Base-by-base conservation (phyloP, 441 rosid genomes). In the Pelargonium myrrhifolium region DNA sequence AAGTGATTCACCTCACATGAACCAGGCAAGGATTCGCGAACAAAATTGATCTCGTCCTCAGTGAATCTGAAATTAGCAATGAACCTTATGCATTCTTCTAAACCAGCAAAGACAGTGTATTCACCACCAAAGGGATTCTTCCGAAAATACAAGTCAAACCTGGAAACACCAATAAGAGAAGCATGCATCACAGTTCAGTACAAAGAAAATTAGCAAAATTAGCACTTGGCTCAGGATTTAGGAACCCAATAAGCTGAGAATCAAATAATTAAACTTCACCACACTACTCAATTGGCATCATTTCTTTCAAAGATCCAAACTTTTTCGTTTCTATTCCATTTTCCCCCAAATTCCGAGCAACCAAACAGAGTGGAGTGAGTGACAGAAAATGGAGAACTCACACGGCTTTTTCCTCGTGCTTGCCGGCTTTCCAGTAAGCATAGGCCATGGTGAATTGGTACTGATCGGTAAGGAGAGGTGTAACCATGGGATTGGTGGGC, bases 361-460 rank as follows among this genome's bases (percentile, higher is more conserved):
- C 58, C 58, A 51, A 51, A 51, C 58, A 51, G 58, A 51, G 18
- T 51, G 58, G 1, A 15, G 58, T 2, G 21, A 42, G 11, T n/a
- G 21, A 15, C 15, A 4, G 8, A 45, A 51, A 51, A 51, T 14
- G 3, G 1, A 2, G 20, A 18, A 76, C 83, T 80, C 75, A 93
- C 98, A 88, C 97, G 28, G 97, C 83, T 43, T 87, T 84, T 24
- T 88, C 97, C 61, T 75, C 64, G 66, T 90, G 90, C 77, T 92
- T 92, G 69, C 87, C 84, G 68, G 92, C 98, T 79, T 88, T 92
- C 98, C 98, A 90, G 72, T 88, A 90, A 77, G 98, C 95, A 59
- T 88, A 92, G 51, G 96, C 89, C 96, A 92, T 90, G 66, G 97
- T 84, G 79, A 90, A 92, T 86, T 92, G 98, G 74, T 92, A 92